Evolutionary conservation across 1,284 basidiomycete species (phyloP), one percentile per base, ranked within the genome.

Genomic region (Apiotrichum domesticum): DNA sequence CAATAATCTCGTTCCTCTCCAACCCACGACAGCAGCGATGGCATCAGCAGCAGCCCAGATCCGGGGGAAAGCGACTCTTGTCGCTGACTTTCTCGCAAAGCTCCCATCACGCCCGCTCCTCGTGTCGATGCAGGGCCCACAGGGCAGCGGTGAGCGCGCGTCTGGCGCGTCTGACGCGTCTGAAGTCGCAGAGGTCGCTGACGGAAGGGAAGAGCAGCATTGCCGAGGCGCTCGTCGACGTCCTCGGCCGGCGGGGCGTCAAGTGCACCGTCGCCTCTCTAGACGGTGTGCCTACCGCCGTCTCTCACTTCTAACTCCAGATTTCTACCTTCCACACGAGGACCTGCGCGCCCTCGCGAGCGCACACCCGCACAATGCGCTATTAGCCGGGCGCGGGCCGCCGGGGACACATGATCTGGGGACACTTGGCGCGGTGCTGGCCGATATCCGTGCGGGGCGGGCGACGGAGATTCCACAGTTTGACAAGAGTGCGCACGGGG

Each of bases 401-500:
- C 72, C 74, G 1, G 73, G 74, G 0, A 75, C 74, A 4, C 73
- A 75, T 54, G 73, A 75, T 55, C 39, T 69, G 1, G 29, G 21
- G 2, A 43, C 57, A 1, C 49, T 63, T 1, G 29, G 44, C 3
- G 21, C 41, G 6, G 51, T 53, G 7, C 51, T 58, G 15, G 0
- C 32, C n/a, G 15, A 33, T 3, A 48, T 59, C 1, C 48, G 32
- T 6, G 15, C 2, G 14, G 37, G 9, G 11, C 7, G 29, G 8
- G 34, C 55, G 0, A n/a, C 51, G 3, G 21, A 32, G 21, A 55
- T 61, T 1, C 59, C 59, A 10, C 35, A 44, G 5, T 97, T 93
- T 67, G 92, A 97, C 69, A 98, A 98, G 79, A 87, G 86, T 62
- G 70, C 85, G 42, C 83, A 83, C 66, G 73, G 75, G 43, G 93